Conservation (phyloP, 2,329 filamentous ascomycete species). For the Cytospora piceae region DNA sequence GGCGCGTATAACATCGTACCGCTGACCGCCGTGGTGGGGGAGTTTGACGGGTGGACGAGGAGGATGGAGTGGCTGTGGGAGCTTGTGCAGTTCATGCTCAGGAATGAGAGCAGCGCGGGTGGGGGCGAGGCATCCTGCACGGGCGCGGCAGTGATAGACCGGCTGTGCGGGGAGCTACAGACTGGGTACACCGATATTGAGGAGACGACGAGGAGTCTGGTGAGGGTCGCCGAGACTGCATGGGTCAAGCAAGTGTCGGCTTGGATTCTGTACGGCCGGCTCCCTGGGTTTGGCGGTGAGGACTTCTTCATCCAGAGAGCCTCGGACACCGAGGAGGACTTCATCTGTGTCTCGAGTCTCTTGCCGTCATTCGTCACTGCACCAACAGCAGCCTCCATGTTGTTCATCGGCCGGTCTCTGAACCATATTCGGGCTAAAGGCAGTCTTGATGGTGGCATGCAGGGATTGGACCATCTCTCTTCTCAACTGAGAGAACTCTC, state of each 20-base stretch:
- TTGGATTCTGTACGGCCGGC: conserved; percentile 86
- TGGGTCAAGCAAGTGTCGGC: conserved; percentile 90
- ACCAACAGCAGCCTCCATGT: conserved; percentile 76
- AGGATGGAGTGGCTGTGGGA: conserved; percentile 86
- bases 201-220: conserved; percentile 71
- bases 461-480: conserved; percentile 64
- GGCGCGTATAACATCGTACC: conserved; percentile 94
- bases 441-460: conserved; percentile 47
- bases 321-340: conserved; percentile 55
- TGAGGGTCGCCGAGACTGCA: conserved; percentile 80
- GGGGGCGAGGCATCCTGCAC: conserved; percentile 50
- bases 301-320: conserved; percentile 81
- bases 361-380: conserved; percentile 80
- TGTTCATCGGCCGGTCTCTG: conserved; percentile 88
- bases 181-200: conserved; percentile 91
- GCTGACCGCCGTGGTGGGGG: conserved; percentile 78
- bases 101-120: conserved; percentile 35
- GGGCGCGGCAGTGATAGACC: conserved; percentile 77
- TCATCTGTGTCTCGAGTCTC: conserved; percentile 60
- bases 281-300: conserved; percentile 75
- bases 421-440: conserved; percentile 74
- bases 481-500: conserved; percentile 72
- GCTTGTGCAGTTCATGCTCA: conserved; percentile 69
- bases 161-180: conserved; percentile 73
- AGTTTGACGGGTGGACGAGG: conserved; percentile 87